Percentiles rank a stretch among this genome's conserved stretches.
Conservation (phyloP, 495 filamentous ascomycete genomes). For the Choiromyces venosus region DNA sequence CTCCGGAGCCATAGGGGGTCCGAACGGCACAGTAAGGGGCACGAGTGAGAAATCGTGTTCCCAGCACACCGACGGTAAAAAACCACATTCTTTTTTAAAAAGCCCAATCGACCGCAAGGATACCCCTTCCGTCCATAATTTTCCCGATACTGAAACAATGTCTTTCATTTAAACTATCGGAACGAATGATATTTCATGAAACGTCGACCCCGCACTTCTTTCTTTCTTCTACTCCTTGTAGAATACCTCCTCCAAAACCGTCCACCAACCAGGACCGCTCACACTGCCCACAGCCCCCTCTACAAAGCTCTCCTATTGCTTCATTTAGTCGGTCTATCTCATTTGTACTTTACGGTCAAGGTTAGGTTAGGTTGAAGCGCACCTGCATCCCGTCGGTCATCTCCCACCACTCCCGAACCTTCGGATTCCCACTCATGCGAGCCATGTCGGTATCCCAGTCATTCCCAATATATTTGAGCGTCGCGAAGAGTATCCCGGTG, state of each 20-base stretch:
- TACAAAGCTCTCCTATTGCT: conserved; percentile 53
- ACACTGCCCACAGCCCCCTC: conserved; percentile 58
- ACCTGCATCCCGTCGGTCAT: conserved; percentile 71
- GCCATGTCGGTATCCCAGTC: conserved; percentile 68
- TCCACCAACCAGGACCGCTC: conserved; percentile 67
- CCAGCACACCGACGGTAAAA: not conserved
- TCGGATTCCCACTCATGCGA: conserved; percentile 61
- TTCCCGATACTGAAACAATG: too few relatives aligned
- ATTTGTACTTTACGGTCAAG: not conserved
- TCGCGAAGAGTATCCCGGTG: conserved; percentile 60
- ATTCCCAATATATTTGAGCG: conserved; percentile 67
- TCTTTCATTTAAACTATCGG: too few relatives aligned
- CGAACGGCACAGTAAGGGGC: not conserved
- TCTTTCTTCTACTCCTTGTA: conserved; percentile 47
- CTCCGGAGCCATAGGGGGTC: not conserved
- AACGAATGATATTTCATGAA: too few relatives aligned
- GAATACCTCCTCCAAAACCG: conserved; percentile 65
- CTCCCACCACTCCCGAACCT: conserved; percentile 70
- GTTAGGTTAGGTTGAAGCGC: conserved; percentile 6
- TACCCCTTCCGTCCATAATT: not conserved
- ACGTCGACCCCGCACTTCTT: too few relatives aligned
- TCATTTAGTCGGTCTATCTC: too few relatives aligned
- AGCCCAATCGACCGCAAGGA: not conserved
- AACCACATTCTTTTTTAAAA: not conserved
- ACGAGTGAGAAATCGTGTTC: not conserved